Evolutionary conservation across 805 yeast species (phyloP).

Genomic region (Hanseniaspora meyeri): DNA sequence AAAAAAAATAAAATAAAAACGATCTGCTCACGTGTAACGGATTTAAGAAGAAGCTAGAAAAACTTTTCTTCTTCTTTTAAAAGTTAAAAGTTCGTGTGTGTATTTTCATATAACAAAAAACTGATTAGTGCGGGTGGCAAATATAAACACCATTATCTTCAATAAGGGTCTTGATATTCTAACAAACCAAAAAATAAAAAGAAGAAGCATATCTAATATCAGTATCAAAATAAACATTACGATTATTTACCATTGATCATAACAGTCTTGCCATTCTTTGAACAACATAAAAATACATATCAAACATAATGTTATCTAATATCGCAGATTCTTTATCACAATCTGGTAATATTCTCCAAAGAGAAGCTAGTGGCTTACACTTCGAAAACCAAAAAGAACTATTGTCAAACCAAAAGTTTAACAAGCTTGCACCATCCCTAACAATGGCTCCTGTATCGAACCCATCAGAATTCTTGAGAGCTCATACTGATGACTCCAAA

Average conservation of each 20-base stretch:
- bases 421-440: constrained; percentile 43
- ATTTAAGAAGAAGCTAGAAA: no score
- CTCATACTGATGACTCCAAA: constrained; percentile 91
- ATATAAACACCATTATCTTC: neutral
- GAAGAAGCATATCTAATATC: neutral
- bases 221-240: no score
- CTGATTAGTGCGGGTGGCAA: neutral
- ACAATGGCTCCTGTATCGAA: constrained; percentile 71
- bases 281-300: no score
- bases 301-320: constrained; percentile 17
- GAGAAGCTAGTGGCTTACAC: constrained; percentile 8
- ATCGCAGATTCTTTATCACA: constrained; percentile 26
- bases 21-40: neutral
- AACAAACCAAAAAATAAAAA: neutral
- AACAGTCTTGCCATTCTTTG: no score
- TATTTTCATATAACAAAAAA: neutral
- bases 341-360: constrained; percentile 11
- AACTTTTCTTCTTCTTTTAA: neutral
- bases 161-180: no score
- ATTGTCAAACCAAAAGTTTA: constrained; percentile 24
- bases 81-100: neutral
- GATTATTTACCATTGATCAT: no score
- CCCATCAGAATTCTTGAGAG: constrained; percentile 86
- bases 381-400: constrained; percentile 24
- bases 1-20: no score